Evolutionary conservation across 2,329 filamentous ascomycete genomes (phyloP), one percentile per base, ranked within the genome.

Genomic region (Neoascochyta sp.): DNA sequence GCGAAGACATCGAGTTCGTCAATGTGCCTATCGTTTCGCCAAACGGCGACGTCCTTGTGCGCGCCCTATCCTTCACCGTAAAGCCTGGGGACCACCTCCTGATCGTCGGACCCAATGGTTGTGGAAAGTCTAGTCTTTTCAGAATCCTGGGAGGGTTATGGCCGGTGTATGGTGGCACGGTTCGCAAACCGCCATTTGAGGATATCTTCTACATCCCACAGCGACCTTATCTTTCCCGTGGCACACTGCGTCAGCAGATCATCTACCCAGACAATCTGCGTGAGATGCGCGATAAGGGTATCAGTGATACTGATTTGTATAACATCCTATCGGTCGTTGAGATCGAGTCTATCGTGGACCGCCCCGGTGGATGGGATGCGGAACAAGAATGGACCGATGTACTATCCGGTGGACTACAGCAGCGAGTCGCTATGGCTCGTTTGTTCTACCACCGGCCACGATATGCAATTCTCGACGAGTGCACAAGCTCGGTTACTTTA

Each of bases 181-280:
- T 98, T 12, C 76, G 86, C 52, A 96, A 96, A 62, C 92, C 92
- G 1, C 81, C 85, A 2, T 92, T 90, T 53, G 80, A 86, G 46
- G 84, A 92, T 58, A 96, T 98, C 57, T 98, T 96, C 67, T 98
- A 98, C 67, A 93, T 98, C 44, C 92, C 92, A 0, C 92, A 98
- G 57, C 80, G 92, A 2, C 92, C 92, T 0, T 98, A 98, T 57
- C 75, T 98, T 2, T 92, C 86, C 9, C 80, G 87, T 30, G 92
- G 92, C 13, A 88, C 85, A 2, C 76, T 98, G n/a, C 81, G 92
- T 21, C 88, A 96, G 62, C 92, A 98, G 56, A 88, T 98, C 50
- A 95, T 92, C 37, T 98, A 98, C 64, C 92, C 92, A 0, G 92
- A 98, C 63, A 83, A 80, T 7, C 65, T 94, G 11, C 81, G 86